Evolutionary conservation across 805 yeast genomes (phyloP).

Genomic region (Diddensiella transvaalensis): DNA sequence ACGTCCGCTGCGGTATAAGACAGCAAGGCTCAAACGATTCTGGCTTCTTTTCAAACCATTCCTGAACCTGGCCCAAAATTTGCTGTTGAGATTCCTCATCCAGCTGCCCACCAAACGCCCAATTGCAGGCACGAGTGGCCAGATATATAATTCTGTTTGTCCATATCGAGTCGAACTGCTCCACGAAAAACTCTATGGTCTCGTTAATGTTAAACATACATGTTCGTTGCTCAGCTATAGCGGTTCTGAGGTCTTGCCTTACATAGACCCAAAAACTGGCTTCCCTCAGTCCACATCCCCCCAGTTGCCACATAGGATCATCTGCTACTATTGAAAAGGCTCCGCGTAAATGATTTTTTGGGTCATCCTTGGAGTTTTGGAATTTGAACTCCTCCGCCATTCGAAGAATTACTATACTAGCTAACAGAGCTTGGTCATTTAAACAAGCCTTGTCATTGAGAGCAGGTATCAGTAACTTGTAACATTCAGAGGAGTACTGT

Average conservation of each 20-base stretch:
- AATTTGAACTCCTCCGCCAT: conserved; percentile 14
- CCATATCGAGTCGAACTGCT: conserved; percentile 10
- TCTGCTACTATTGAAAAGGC: conserved; percentile 14
- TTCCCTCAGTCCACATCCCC: conserved; percentile 14
- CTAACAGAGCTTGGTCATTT: conserved; percentile 13
- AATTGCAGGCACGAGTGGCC: conserved; percentile 12
- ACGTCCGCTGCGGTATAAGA: neutral
- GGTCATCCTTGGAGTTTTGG: conserved; percentile 9
- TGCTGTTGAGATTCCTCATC: neutral
- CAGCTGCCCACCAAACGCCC: conserved; percentile 6
- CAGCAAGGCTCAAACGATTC: conserved; percentile 2
- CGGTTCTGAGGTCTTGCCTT: conserved; percentile 12
- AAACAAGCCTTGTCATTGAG: conserved; percentile 7
- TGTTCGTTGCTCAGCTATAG: conserved; percentile 3
- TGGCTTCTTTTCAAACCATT: conserved; percentile 6
- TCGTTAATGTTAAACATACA: conserved; percentile 7
- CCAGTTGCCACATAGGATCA: conserved; percentile 14
- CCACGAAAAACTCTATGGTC: conserved; percentile 5
- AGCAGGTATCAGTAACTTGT: conserved; percentile 11
- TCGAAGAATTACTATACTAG: conserved; percentile 11
- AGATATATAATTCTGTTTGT: conserved; percentile 10
- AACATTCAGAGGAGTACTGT: conserved; percentile 6
- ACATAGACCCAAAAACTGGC: conserved; percentile 14
- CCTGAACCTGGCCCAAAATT: conserved; percentile 5
- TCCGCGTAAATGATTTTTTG: conserved; percentile 15